Evolutionary conservation across 768 basidiomycete genomes (phyloP).

Genomic region (Phaeotremella skinneri): DNA sequence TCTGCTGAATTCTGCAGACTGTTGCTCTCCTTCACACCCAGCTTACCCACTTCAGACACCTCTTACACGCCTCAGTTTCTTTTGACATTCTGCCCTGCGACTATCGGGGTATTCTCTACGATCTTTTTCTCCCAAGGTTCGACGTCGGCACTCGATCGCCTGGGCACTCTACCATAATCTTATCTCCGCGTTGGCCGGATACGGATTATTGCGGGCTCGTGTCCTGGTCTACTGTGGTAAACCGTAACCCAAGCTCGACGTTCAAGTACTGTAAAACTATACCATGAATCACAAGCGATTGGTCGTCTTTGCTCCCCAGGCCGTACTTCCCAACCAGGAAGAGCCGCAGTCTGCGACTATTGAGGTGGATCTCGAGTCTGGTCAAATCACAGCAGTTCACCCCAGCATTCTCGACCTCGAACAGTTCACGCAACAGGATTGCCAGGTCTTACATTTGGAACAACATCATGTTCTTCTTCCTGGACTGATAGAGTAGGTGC

Average conservation of each 20-base stretch:
- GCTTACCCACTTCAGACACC: no score
- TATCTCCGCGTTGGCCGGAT: no score
- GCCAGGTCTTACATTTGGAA: slow-evolving; percentile 57
- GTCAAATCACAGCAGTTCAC: slow-evolving; percentile 62
- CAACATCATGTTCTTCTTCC: slow-evolving; percentile 67
- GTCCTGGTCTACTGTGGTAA: neutral
- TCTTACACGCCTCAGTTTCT: no score
- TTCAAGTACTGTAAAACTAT: no score
- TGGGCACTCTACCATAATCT: no score
- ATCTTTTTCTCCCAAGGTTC: no score
- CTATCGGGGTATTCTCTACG: no score
- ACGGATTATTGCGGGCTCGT: neutral
- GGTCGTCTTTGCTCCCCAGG: slow-evolving; percentile 34
- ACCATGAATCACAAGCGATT: neutral
- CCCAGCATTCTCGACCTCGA: slow-evolving; percentile 49
- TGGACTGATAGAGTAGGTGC: slow-evolving; percentile 73
- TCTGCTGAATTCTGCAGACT: no score
- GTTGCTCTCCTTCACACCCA: no score
- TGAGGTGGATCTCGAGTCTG: slow-evolving; percentile 59
- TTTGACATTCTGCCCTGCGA: no score
- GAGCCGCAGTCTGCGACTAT: slow-evolving; percentile 66
- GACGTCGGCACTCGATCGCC: no score
- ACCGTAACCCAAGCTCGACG: neutral
- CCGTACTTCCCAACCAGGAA: slow-evolving; percentile 60
- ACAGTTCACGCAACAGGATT: slow-evolving; percentile 47